Conservation (phyloP, 352 stramenopile species). For the Pythium aristosporum region DNA sequence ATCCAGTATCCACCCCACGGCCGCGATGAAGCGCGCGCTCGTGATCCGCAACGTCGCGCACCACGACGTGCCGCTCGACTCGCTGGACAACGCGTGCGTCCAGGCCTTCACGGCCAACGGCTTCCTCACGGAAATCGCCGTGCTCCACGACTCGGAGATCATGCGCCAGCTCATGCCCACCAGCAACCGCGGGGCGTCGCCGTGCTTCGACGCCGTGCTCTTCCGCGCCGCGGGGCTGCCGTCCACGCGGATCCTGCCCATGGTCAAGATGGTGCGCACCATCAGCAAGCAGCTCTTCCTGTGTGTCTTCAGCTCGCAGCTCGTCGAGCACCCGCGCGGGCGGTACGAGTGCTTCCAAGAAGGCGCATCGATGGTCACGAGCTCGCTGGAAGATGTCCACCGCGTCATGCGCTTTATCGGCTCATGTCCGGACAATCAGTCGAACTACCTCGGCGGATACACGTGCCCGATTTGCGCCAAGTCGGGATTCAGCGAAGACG, state of each 20-base stretch:
- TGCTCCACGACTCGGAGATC: slow-evolving; percentile 57
- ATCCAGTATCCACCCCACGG: not conserved
- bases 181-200: slow-evolving; percentile 31
- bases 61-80: slow-evolving; percentile 71
- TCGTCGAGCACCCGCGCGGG: slow-evolving; percentile 64
- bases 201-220: slow-evolving; percentile 60
- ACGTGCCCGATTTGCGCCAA: slow-evolving; percentile 78
- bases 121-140: slow-evolving; percentile 72
- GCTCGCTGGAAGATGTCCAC: slow-evolving; percentile 59
- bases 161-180: slow-evolving; percentile 55
- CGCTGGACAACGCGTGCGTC: slow-evolving; percentile 74
- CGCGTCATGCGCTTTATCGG: slow-evolving; percentile 68
- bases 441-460: slow-evolving; percentile 30
- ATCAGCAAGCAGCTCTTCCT: slow-evolving; percentile 84
- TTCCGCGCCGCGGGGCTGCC: slow-evolving; percentile 63
- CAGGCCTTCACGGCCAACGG: slow-evolving; percentile 64
- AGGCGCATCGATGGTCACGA: slow-evolving; percentile 82
- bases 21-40: slow-evolving; percentile 69
- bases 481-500: slow-evolving; percentile 70
- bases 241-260: slow-evolving; percentile 42
- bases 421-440: slow-evolving; percentile 32
- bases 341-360: slow-evolving; percentile 80
- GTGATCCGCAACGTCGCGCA: slow-evolving; percentile 77
- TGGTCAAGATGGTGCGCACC: slow-evolving; percentile 63
- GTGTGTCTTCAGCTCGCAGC: slow-evolving; percentile 79